Conservation (phyloP, 2,329 filamentous ascomycete species). For the Pseudocercospora musae region DNA sequence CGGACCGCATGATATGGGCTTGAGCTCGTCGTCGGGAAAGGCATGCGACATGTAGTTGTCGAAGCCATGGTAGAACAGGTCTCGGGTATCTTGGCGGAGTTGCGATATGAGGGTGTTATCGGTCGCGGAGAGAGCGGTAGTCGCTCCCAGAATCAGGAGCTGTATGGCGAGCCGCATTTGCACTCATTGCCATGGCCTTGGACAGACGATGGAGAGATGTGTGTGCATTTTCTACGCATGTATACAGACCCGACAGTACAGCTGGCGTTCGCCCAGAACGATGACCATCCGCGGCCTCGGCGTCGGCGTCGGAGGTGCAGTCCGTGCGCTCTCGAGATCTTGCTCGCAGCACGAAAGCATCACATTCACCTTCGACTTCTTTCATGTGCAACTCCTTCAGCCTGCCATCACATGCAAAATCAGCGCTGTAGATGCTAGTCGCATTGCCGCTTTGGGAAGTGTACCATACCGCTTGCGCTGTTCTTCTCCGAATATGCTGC, state of each 20-base stretch:
- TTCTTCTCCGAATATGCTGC: slow-evolving; percentile 27
- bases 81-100: slow-evolving; percentile 47
- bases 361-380: not conserved
- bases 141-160: slow-evolving; percentile 32
- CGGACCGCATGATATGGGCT: slow-evolving; percentile 78
- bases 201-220: slow-evolving; percentile 9
- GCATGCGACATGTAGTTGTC: slow-evolving; percentile 92
- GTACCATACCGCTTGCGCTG: not conserved
- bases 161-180: slow-evolving; percentile 33
- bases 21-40: slow-evolving; percentile 93
- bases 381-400: not conserved
- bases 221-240: too few species aligned
- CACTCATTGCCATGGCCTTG: slow-evolving; percentile 28
- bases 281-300: not conserved
- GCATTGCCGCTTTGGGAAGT: not conserved
- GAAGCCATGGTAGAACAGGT: slow-evolving; percentile 96
- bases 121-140: slow-evolving; percentile 43
- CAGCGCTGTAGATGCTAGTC: not conserved
- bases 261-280: not conserved
- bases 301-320: not conserved
- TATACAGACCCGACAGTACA: too few species aligned
- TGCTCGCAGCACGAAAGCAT: not conserved
- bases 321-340: not conserved
- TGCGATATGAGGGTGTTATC: slow-evolving; percentile 38
- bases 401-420: slow-evolving; percentile 1